Base-by-base conservation (phyloP, 2,329 filamentous ascomycete genomes). In the Colletotrichum karsti region DNA sequence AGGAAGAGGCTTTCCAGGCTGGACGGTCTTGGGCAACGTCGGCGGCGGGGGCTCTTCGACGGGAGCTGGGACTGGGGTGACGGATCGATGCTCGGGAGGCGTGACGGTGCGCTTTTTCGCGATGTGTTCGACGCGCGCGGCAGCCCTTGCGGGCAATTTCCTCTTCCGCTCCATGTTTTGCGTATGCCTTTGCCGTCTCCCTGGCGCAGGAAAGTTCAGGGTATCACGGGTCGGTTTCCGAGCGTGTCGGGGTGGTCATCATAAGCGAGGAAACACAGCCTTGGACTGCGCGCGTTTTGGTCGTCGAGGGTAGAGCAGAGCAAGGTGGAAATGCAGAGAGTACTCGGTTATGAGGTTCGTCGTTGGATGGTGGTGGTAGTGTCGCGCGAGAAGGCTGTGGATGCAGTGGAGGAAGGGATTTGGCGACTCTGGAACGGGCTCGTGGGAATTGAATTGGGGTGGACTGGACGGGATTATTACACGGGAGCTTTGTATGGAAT, bases 1-100 rank as follows among this genome's bases (percentile, higher is more conserved):
- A 3, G 93, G 93, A 33, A 95, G 81, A 15, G 92, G 90, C 74
- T 91, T 89, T 54, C 90, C 90, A 2, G 91, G 80, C 72, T 86
- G 82, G 37, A 94, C 80, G 50, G 87, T 88, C 69, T 84, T 88
- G 26, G 92, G 92, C 61, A 95, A 75, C 62, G 80, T 80, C 71
- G 78, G 79, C 13, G 78, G 76, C 62, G 76, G 78, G 44, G 77
- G 72, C 68, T 70, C 74, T 24, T 81, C 79, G 44, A 77, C 77
- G 7, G 81, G 77, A 58, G 74, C 73, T 7, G 81, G 77, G 42
- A 79, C 77, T 28, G 86, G 83, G 56, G 88, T 87, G 63, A 80
- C 77, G 41, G 86, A 85, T 69, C 79, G 81, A 44, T 76, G 77
- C 20, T 87, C 85, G 65, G 87, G 85, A 63, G 88, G 84, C 18